phyloP scores from a whole-genome alignment of 495 filamentous ascomycete genomes.

The Extremus antarcticus region DNA sequence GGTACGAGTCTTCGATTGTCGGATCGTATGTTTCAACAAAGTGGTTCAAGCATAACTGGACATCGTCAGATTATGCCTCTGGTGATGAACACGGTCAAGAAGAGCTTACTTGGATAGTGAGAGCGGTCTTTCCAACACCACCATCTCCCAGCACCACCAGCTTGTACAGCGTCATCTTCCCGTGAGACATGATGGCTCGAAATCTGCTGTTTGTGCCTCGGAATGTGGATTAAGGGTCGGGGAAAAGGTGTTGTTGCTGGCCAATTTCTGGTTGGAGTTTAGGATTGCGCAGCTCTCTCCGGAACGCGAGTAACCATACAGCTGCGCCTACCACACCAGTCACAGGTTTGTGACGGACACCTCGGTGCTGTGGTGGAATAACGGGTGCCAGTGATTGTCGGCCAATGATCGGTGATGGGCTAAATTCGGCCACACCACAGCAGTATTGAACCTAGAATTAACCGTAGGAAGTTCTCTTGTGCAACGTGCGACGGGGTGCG shows the following conservation, averaged over 20 bases:
- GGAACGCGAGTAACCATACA: not conserved
- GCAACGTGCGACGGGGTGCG: not conserved
- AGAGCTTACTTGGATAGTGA: conserved; percentile 82
- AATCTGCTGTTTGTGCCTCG: not conserved
- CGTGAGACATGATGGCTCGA: conserved; percentile 41
- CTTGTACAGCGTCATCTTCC: conserved; percentile 95
- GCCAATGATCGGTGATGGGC: not conserved
- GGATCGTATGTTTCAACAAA: conserved; percentile 90
- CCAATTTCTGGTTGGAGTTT: not conserved
- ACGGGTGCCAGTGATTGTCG: not conserved
- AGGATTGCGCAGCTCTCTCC: not conserved
- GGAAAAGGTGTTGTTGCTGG: not conserved
- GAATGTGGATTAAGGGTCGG: not conserved
- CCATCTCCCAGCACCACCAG: conserved; percentile 93
- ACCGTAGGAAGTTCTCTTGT: not conserved
- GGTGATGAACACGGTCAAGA: conserved; percentile 5
- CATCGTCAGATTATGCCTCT: conserved; percentile 6
- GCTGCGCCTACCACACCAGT: not conserved
- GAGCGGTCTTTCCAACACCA: conserved; percentile 90
- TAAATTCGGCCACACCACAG: not conserved
- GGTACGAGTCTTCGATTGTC: conserved; percentile 93
- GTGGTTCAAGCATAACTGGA: conserved; percentile 63
- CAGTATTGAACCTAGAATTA: not conserved
- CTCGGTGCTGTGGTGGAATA: not conserved
- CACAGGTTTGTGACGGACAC: not conserved